Conservation (phyloP, 345 rosid species). For the Citrus sp. region DNA sequence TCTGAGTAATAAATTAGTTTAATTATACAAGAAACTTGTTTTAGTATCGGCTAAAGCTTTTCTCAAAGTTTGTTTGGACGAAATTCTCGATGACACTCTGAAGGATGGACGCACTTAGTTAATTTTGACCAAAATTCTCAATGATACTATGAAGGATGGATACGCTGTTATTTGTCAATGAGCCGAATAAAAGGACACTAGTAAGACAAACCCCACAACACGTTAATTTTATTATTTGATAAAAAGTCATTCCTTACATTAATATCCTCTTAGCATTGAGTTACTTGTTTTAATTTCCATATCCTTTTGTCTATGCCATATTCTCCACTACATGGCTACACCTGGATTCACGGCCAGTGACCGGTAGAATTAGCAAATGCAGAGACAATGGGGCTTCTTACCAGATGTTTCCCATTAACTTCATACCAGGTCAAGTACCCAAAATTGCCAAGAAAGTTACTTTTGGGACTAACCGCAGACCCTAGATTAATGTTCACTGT, state of each 20-base stretch:
- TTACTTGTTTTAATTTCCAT: neutral
- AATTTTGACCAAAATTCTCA: too few relatives aligned
- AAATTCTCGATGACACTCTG: neutral
- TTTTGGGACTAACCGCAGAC: conserved; percentile 13
- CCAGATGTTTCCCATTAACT: neutral
- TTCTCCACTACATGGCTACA: neutral
- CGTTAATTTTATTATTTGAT: neutral
- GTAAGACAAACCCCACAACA: neutral
- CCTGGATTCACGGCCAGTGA: neutral
- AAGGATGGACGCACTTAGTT: neutral
- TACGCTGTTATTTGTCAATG: too few relatives aligned
- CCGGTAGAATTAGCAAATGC: neutral
- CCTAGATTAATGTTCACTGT: conserved; percentile 31
- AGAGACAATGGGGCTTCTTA: neutral
- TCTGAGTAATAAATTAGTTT: neutral
- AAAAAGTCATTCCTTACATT: neutral
- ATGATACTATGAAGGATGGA: neutral
- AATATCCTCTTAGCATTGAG: neutral
- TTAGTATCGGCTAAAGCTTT: neutral
- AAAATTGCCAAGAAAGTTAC: conserved; percentile 42
- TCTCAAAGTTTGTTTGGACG: neutral
- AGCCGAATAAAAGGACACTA: too few relatives aligned
- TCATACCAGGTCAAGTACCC: conserved; percentile 20
- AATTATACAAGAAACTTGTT: too few relatives aligned
- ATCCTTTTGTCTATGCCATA: neutral